Percentiles rank a stretch among this genome's conserved stretches.
Evolutionary conservation across 2,329 filamentous ascomycete genomes (phyloP).

Genomic region (Trichophyton equinum): DNA sequence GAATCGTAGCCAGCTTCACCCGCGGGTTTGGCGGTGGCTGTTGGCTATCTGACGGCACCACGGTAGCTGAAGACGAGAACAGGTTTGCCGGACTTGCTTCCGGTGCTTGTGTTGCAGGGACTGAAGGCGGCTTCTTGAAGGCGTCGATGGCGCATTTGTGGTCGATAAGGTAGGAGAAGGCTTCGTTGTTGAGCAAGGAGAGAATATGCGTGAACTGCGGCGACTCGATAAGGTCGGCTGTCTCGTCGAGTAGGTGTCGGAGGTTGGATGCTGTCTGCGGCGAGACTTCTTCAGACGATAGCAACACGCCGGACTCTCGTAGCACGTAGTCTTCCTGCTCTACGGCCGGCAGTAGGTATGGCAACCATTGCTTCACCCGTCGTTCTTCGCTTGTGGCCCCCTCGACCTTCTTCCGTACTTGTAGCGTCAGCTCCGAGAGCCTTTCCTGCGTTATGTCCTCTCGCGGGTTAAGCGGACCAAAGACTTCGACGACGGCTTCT

Average conservation of each 20-base stretch:
- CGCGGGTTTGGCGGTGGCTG: conserved; percentile 22
- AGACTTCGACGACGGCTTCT: conserved; percentile 75
- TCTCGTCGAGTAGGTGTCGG: conserved; percentile 82
- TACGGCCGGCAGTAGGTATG: conserved; percentile 65
- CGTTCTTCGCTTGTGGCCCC: conserved; percentile 54
- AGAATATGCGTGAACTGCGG: conserved; percentile 81
- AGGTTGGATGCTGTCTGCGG: conserved; percentile 41
- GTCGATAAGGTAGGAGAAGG: conserved; percentile 74
- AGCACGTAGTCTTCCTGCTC: conserved; percentile 75
- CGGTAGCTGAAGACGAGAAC: conserved; percentile 32
- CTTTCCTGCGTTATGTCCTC: conserved; percentile 74
- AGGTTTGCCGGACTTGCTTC: conserved; percentile 37
- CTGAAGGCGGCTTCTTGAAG: conserved; percentile 46
- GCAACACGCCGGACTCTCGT: conserved; percentile 65
- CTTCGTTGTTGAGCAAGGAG: conserved; percentile 71
- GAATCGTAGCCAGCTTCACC: conserved; percentile 72
- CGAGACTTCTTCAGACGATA: conserved; percentile 22
- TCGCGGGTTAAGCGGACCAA: conserved; percentile 75
- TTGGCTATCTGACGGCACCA: conserved; percentile 19
- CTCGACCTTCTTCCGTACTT: conserved; percentile 77
- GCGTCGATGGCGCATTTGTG: conserved; percentile 65
- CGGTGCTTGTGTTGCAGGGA: conserved; percentile 29
- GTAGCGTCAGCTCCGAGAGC: conserved; percentile 66
- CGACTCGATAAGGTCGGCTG: conserved; percentile 87
- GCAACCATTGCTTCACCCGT: conserved; percentile 59